Base-by-base conservation (phyloP, 2,329 filamentous ascomycete genomes). In the Rasamsonia emersonii region DNA sequence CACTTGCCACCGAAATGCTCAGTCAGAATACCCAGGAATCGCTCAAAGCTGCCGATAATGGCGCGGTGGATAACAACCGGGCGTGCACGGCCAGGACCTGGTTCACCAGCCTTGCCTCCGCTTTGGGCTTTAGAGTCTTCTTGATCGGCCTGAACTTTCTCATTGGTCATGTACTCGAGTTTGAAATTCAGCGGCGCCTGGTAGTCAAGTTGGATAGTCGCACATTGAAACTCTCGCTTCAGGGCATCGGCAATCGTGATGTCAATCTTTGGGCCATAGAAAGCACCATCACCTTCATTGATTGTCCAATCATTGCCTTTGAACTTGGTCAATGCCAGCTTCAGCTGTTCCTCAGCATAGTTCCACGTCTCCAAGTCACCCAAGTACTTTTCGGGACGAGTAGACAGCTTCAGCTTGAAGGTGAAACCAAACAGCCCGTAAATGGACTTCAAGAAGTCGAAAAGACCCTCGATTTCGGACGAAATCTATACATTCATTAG, bases 191-290 rank as follows among this genome's bases (percentile, higher is more conserved):
- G 70, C 2, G 82, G 81, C 13, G 84, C 73, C 54, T 94, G 82
- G 67, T 93, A 93, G 57, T 93, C 86, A 33, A 93, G 75, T 64
- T 96, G 89, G 46, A 96, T 93, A 9, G 89, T 96, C 47, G 89
- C 86, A 52, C 85, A 93, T 61, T 93, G 83, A 67, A 79, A 83
- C 38, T 88, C 84, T 56, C 88, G 76, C 60, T 78, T 77, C 45
- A 95, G 68, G 27, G 85, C 85, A 61, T 95, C 89, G 31, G 79
- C 80, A 51, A 98, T 88, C 40, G 85, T 93, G 53, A 98, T 91
- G 50, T 98, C 91, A 48, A 96, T 94, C 75, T 98, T 98, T 31
- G 91, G 91, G 2, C 91, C 91, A 59, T 98, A 98, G 65, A 96
- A 98, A 32, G 91, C 91, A 54, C 91, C 91, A 49, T 98, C 91